Base-by-base conservation (phyloP, 148 eudicot genomes). In the Cornus controversa region DNA sequence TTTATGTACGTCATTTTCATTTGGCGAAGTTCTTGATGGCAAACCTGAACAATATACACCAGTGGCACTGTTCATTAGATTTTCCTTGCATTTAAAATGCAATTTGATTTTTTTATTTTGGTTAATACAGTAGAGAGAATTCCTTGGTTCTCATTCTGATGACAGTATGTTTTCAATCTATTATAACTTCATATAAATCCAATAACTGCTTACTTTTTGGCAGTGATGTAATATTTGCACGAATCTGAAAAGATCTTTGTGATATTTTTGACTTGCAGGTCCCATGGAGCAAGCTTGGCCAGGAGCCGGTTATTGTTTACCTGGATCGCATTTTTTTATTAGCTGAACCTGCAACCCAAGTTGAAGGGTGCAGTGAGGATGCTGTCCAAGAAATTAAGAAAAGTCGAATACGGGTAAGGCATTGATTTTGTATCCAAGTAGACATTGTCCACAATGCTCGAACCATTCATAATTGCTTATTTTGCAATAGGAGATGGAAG, bases 201-300 rank as follows among this genome's bases (percentile, higher is more conserved):
- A 37, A 64, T 5, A 4, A 22, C 16, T 73, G 9, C 57, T 70
- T 23, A 70, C n/a, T 25, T 31, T 64, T 20, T 28, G 27, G 20
- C 45, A 65, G 22, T 53, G 66, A 27, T 3, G 40, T 66, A 25
- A 22, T 45, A 31, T 53, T 13, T 75, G 16, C n/a, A 11, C 27
- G 16, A 6, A 18, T 72, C 60, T 57, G 29, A 18, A 18, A 72
- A 45, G 72, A 29, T 78, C 6, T 65, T 60, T 78, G 24, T 78
- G 27, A 54, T 50, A 31, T 73, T 58, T 50, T 36, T 57, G 4
- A 4, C 42, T 81, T 75, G 60, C 86, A 96, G 99, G 95, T 96
- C 79, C 98, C 99, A 34, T 96, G 99, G 99, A 96, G 98, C 88
- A 92, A 97, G 89, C 96, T 96, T 83, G 99, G 99, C 77, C 99